Evolutionary conservation across 2,329 filamentous ascomycete genomes (phyloP).

Genomic region (Rhytidhysteron rufulum): DNA sequence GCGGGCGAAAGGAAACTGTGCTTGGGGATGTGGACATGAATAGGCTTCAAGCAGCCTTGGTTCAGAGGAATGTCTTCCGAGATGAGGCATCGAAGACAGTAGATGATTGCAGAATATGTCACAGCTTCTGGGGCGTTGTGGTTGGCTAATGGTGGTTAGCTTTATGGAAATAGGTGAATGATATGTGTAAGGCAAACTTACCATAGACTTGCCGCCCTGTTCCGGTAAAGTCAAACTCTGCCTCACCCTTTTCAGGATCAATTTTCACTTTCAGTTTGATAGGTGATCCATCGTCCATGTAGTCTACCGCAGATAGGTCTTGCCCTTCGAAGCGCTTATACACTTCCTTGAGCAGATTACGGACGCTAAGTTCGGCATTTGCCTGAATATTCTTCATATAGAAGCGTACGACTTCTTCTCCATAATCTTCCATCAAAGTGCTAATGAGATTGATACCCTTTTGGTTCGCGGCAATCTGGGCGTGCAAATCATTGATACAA

Average conservation of each 20-base stretch:
- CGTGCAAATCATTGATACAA: slow-evolving; percentile 82
- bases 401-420: slow-evolving; percentile 71
- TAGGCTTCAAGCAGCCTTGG: slow-evolving; percentile 76
- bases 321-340: slow-evolving; percentile 64
- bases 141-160: slow-evolving; percentile 47
- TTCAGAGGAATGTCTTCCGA: slow-evolving; percentile 80
- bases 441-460: slow-evolving; percentile 78
- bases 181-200: slow-evolving; percentile 20
- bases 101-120: slow-evolving; percentile 80
- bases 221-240: slow-evolving; percentile 73
- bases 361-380: slow-evolving; percentile 74
- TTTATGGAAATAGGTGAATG: not conserved
- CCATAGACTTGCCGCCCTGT: slow-evolving; percentile 77
- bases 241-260: slow-evolving; percentile 68
- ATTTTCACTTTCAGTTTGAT: slow-evolving; percentile 74
- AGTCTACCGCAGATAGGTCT: slow-evolving; percentile 71
- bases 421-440: slow-evolving; percentile 72
- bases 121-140: slow-evolving; percentile 80
- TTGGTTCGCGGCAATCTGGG: slow-evolving; percentile 81
- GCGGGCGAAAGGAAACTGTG: slow-evolving; percentile 72
- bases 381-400: slow-evolving; percentile 82
- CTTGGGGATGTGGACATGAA: slow-evolving; percentile 69
- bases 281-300: slow-evolving; percentile 82
- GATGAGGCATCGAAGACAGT: slow-evolving; percentile 77
- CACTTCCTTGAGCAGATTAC: slow-evolving; percentile 69